Evolutionary conservation across 169 alveolate species (phyloP).

Genomic region (Fabrea salina): DNA sequence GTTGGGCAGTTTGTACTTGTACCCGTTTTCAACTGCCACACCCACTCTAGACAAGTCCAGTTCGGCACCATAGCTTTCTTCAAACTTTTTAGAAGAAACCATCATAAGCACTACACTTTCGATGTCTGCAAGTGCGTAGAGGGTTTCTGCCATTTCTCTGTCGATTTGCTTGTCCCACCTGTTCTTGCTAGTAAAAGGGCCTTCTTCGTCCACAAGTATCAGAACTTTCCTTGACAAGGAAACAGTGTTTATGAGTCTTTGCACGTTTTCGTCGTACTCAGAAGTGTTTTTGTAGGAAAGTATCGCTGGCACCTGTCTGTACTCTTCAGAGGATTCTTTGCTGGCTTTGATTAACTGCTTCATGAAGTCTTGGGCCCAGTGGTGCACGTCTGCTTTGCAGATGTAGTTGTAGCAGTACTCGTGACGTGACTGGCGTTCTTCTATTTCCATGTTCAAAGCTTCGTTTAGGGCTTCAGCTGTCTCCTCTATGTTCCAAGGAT

Average conservation of each 20-base stretch:
- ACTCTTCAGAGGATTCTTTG: neutral
- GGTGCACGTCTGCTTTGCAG: neutral
- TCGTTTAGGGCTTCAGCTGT: neutral
- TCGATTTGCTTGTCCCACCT: no score
- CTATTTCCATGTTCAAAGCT: neutral
- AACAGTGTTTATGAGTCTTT: no score
- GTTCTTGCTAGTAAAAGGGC: no score
- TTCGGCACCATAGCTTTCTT: neutral
- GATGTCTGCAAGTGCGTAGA: neutral
- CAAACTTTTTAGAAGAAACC: neutral
- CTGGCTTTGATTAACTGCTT: neutral
- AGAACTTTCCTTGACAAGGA: no score
- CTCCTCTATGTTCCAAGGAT: neutral
- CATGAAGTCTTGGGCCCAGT: neutral
- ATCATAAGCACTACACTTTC: neutral
- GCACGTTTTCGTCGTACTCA: constrained; percentile 2
- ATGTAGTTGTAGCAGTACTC: neutral
- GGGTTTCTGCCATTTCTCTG: no score
- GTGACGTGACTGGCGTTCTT: neutral
- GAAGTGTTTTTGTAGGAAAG: neutral
- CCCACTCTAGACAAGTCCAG: neutral
- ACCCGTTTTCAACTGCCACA: neutral
- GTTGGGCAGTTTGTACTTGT: neutral
- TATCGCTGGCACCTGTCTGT: neutral
- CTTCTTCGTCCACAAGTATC: no score